phyloP scores from a whole-genome alignment of 352 stramenopile species.

The Globisporangium megalacanthum region DNA sequence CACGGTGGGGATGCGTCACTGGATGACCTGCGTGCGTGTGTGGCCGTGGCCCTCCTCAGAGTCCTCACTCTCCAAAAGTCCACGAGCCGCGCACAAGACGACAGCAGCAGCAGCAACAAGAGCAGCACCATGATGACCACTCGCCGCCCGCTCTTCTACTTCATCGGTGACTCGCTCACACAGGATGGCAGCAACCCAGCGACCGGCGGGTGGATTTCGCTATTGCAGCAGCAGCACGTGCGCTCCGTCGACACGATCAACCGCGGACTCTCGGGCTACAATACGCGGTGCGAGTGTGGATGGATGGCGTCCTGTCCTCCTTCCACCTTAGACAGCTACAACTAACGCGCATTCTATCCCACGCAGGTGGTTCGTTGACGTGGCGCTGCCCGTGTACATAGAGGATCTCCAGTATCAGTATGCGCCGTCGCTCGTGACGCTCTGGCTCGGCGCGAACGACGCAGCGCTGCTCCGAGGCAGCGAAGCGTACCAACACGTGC shows the following conservation, averaged over 20 bases:
- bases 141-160: constrained; percentile 26
- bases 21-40: no score
- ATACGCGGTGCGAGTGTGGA: constrained; percentile 21
- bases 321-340: no score
- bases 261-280: constrained; percentile 54
- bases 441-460: constrained; percentile 75
- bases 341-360: no score
- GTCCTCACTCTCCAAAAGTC: neutral
- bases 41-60: no score
- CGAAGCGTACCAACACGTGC: constrained; percentile 33
- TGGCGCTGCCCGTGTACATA: constrained; percentile 29
- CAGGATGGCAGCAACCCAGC: constrained; percentile 33
- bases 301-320: neutral
- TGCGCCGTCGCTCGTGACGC: constrained; percentile 38
- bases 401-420: constrained; percentile 27
- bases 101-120: neutral
- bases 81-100: constrained; percentile 2
- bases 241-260: constrained; percentile 54
- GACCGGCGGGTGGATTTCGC: constrained; percentile 33
- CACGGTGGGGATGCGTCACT: no score
- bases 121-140: neutral
- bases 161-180: constrained; percentile 67
- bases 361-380: constrained; percentile 40
- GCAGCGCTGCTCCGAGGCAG: constrained; percentile 26
- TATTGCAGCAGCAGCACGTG: constrained; percentile 44